Percentiles rank a stretch among this genome's conserved stretches.
Evolutionary conservation across 1,139 yeast genomes (phyloP).

Genomic region (Meyerozyma sp.): DNA sequence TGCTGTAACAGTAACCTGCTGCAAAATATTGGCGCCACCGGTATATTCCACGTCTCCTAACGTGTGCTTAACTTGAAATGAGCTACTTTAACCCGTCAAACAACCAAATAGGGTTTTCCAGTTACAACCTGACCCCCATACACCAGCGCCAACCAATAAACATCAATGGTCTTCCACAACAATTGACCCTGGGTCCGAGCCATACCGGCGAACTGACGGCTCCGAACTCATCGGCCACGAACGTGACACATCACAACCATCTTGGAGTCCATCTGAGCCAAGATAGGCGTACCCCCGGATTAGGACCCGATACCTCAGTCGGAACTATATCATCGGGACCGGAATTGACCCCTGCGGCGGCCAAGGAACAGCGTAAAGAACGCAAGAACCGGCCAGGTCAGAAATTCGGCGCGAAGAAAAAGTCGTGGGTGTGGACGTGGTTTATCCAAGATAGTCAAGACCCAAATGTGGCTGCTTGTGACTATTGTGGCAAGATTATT

Average conservation of each 20-base stretch:
- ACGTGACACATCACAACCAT: neutral
- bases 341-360: constrained; percentile 1
- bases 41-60: neutral
- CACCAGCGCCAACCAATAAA: constrained; percentile 8
- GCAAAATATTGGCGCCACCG: neutral
- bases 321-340: constrained; percentile 1
- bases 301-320: neutral
- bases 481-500: constrained; percentile 46
- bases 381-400: constrained; percentile 41
- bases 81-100: constrained; percentile 12
- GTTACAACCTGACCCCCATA: constrained; percentile 14
- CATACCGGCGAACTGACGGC: neutral
- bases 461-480: constrained; percentile 50
- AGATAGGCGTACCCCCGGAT: neutral
- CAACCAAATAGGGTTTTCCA: constrained; percentile 18
- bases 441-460: constrained; percentile 46
- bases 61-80: constrained; percentile 6
- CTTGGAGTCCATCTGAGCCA: neutral
- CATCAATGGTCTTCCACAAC: neutral
- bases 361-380: constrained; percentile 2
- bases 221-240: neutral
- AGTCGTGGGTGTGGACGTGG: constrained; percentile 63
- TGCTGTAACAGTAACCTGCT: neutral
- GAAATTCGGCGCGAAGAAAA: constrained; percentile 53
- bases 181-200: neutral